phyloP scores from a whole-genome alignment of 495 filamentous ascomycete species.

The Rhizodiscina lignyota region DNA sequence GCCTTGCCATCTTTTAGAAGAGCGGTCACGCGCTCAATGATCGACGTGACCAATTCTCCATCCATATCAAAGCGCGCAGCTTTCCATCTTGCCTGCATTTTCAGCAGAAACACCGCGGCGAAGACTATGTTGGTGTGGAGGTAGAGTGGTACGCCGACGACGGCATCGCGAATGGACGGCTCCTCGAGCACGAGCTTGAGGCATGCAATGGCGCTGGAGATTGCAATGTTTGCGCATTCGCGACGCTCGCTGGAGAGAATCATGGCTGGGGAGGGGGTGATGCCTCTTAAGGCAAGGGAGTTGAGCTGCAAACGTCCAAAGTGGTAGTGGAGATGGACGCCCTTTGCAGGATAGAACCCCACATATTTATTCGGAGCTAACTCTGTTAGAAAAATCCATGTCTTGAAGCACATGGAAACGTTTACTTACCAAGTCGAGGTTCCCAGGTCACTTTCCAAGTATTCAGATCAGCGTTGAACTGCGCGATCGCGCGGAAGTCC shows the following conservation, averaged over 20 bases:
- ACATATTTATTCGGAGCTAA: constrained; percentile 32
- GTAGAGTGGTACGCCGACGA: constrained; percentile 26
- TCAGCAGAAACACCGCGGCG: constrained; percentile 38
- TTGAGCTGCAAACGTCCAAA: constrained; percentile 46
- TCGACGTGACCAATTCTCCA: neutral
- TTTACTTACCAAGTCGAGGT: constrained; percentile 30
- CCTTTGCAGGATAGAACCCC: constrained; percentile 40
- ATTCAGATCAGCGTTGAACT: constrained; percentile 38
- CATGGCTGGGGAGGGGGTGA: constrained; percentile 31
- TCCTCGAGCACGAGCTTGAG: constrained; percentile 39
- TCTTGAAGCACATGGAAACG: constrained; percentile 1
- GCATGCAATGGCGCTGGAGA: constrained; percentile 37
- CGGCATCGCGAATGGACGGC: constrained; percentile 32
- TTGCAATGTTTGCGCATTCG: constrained; percentile 38
- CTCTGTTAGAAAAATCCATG: constrained; percentile 12
- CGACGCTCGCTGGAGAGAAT: constrained; percentile 37
- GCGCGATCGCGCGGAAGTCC: constrained; percentile 32
- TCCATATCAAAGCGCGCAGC: neutral
- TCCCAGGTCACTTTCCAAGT: constrained; percentile 42
- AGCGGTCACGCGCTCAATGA: neutral
- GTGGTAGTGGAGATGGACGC: constrained; percentile 41
- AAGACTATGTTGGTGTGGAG: constrained; percentile 45
- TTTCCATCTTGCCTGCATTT: constrained; percentile 16
- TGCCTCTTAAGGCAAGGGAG: constrained; percentile 36
- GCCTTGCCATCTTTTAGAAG: neutral